Evolutionary conservation across 352 stramenopile species (phyloP).

Genomic region (Pythium biforme): DNA sequence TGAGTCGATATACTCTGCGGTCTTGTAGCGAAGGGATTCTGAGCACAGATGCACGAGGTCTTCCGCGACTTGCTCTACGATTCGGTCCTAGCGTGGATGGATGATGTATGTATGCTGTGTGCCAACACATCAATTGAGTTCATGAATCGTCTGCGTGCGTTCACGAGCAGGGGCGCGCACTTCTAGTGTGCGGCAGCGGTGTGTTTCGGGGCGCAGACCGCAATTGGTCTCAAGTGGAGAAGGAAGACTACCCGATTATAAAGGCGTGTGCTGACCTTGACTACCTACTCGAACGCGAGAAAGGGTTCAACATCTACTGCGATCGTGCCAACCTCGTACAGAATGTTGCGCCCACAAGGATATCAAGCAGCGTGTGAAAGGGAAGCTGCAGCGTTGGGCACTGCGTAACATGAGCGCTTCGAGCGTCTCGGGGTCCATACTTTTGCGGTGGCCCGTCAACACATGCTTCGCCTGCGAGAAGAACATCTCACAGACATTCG

Average conservation of each 20-base stretch:
- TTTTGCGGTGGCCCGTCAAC: too few species aligned
- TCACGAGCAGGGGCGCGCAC: neutral
- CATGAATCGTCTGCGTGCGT: neutral
- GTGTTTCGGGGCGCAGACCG: conserved; percentile 22
- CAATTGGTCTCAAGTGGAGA: conserved; percentile 31
- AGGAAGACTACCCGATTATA: conserved; percentile 20
- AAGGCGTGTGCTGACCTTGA: conserved; percentile 4
- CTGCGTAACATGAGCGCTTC: too few species aligned
- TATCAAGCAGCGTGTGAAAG: conserved; percentile 26
- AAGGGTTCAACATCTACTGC: conserved; percentile 27
- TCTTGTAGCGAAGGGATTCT: too few species aligned
- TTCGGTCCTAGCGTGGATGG: conserved; percentile 2
- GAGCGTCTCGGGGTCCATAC: too few species aligned
- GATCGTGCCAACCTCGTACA: conserved; percentile 30
- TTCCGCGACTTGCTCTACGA: conserved; percentile 5
- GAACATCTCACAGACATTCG: too few species aligned
- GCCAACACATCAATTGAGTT: neutral
- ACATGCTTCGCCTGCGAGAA: too few species aligned
- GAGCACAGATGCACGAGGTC: neutral
- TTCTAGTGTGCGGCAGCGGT: conserved; percentile 6
- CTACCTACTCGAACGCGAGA: conserved; percentile 18
- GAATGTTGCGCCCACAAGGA: conserved; percentile 27
- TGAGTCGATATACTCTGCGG: too few species aligned
- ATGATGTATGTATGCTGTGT: conserved; percentile 10
- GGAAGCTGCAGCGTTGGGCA: conserved; percentile 30